These are phyloP conservation scores for Cystobasidium tubakii DNA, from an alignment of 768 basidiomycete species.

Conservation along the genomic window DNA sequence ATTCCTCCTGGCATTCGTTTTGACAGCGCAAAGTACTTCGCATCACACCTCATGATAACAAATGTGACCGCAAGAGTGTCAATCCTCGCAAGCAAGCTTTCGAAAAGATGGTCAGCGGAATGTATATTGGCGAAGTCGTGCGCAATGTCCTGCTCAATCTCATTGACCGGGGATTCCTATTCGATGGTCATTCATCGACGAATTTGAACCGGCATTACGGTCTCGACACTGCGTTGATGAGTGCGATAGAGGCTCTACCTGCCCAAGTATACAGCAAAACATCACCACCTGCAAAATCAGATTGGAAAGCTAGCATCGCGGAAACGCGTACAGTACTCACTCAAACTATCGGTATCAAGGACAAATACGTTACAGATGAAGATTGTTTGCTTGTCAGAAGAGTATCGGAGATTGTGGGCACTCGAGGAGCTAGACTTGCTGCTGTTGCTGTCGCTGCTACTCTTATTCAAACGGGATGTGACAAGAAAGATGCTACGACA, in stretches of 20 bases:
- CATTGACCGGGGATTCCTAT: slow-evolving; percentile 56
- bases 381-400: slow-evolving; percentile 69
- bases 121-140: slow-evolving; percentile 95
- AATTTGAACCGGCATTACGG: slow-evolving; percentile 85
- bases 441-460: slow-evolving; percentile 81
- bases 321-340: slow-evolving; percentile 57
- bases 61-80: slow-evolving; percentile 85
- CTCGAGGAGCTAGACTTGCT: slow-evolving; percentile 74
- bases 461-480: slow-evolving; percentile 69
- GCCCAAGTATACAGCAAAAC: slow-evolving; percentile 37
- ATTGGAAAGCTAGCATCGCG: slow-evolving; percentile 26
- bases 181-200: slow-evolving; percentile 68
- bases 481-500: slow-evolving; percentile 45
- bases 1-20: too few relatives aligned
- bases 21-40: slow-evolving; percentile 73
- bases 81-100: slow-evolving; percentile 83
- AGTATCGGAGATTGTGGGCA: slow-evolving; percentile 69
- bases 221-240: slow-evolving; percentile 69
- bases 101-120: slow-evolving; percentile 97
- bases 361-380: slow-evolving; percentile 55
- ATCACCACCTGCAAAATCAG: slow-evolving; percentile 27
- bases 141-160: slow-evolving; percentile 77
- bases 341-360: slow-evolving; percentile 59
- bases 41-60: slow-evolving; percentile 81
- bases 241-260: slow-evolving; percentile 44